These are phyloP conservation scores for Lanmaoa rubissima DNA, from an alignment of 768 basidiomycete genomes.

Conservation along the genomic window DNA sequence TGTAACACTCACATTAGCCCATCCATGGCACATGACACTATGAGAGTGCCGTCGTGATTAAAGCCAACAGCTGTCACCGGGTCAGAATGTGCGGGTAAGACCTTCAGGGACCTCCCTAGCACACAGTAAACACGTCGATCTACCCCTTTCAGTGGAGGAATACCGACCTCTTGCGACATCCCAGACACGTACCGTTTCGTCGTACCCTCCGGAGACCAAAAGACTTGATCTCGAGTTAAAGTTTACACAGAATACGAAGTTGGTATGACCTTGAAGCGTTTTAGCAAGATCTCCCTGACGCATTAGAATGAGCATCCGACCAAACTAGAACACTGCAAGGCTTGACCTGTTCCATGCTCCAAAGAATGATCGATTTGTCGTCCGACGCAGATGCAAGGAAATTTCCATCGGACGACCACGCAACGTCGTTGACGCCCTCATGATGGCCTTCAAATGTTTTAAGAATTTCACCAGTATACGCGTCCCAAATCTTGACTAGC, in stretches of 20 bases:
- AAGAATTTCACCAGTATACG: constrained; percentile 66
- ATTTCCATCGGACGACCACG: constrained; percentile 82
- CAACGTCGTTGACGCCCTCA: constrained; percentile 86
- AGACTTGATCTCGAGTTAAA: constrained; percentile 90
- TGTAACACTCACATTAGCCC: constrained; percentile 77
- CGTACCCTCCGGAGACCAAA: constrained; percentile 90
- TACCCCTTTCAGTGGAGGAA: not conserved
- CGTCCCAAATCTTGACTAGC: constrained; percentile 78
- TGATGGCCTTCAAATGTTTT: constrained; percentile 72
- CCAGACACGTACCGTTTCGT: constrained; percentile 97
- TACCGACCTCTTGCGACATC: constrained; percentile 80
- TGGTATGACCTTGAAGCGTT: constrained; percentile 81
- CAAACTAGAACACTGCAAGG: constrained; percentile 7
- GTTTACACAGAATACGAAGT: constrained; percentile 91
- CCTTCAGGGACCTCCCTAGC: constrained; percentile 78
- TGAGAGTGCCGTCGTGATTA: constrained; percentile 91
- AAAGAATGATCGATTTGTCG: constrained; percentile 84
- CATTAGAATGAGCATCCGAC: not conserved
- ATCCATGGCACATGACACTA: constrained; percentile 95
- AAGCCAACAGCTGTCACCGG: constrained; percentile 94
- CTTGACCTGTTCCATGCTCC: constrained; percentile 68
- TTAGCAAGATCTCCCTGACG: constrained; percentile 57
- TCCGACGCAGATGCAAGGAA: constrained; percentile 92
- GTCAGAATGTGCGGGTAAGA: constrained; percentile 94
- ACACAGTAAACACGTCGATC: not conserved